A percentile compares a stretch with the other conserved stretches of the same genome.
phyloP scores from a whole-genome alignment of 2,329 filamentous ascomycete genomes.

The Sclerotinia glacialis region DNA sequence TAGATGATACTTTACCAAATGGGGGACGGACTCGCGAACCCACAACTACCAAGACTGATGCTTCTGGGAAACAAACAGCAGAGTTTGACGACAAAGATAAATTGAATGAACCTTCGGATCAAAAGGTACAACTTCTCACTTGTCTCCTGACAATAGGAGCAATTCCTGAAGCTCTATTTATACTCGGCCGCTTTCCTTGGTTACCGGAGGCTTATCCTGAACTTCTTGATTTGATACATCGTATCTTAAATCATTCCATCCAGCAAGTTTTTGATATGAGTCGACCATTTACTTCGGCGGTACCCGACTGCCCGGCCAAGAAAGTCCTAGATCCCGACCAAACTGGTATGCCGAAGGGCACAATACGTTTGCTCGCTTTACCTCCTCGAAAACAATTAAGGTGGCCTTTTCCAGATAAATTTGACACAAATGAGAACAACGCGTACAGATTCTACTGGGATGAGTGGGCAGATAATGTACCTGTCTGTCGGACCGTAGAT shows the following conservation, averaged over 20 bases:
- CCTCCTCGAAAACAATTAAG: constrained; percentile 66
- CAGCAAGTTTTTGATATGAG: constrained; percentile 64
- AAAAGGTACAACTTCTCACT: constrained; percentile 81
- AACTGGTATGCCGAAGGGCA: constrained; percentile 65
- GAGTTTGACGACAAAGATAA: constrained; percentile 49
- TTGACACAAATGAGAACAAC: constrained; percentile 70
- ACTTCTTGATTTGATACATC: constrained; percentile 75
- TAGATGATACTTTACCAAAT: constrained; percentile 69
- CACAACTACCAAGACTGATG: constrained; percentile 52
- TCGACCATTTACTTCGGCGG: constrained; percentile 42
- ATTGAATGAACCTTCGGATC: constrained; percentile 73
- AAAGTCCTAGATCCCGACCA: constrained; percentile 60
- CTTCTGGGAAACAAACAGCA: constrained; percentile 46
- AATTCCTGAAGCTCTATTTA: constrained; percentile 86
- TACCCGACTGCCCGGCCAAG: constrained; percentile 46
- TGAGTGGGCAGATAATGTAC: constrained; percentile 92
- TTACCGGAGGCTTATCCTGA: constrained; percentile 81
- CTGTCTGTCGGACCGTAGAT: constrained; percentile 83
- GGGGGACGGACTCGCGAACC: constrained; percentile 46
- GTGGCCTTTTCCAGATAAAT: constrained; percentile 81
- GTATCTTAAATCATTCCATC: constrained; percentile 78
- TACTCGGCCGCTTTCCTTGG: constrained; percentile 91
- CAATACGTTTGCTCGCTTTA: constrained; percentile 58
- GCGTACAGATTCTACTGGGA: constrained; percentile 94
- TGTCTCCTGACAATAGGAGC: constrained; percentile 88